Evolutionary conservation across 1,139 yeast genomes (phyloP), one percentile per base, ranked within the genome.

Genomic region (Debaryomycetaceae sp.): DNA sequence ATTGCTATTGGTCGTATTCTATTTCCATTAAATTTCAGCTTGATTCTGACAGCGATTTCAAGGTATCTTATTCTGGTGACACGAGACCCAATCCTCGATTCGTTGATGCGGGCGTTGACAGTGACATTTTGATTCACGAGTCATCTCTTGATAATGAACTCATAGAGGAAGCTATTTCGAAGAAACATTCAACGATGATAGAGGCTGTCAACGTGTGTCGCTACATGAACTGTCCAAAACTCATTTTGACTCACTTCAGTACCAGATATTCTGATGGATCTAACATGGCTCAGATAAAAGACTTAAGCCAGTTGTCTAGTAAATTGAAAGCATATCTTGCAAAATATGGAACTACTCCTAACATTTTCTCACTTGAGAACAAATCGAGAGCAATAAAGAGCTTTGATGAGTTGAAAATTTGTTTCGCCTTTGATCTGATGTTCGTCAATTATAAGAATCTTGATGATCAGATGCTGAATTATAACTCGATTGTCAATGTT

Each of bases 41-140:
- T 15, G 52, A 50, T 22, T 48, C 46, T 4, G 46, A 41, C 3
- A 58, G 55, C 19, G 49, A 59, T 0, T 87, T 89, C 65, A 83
- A 78, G 49, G 70, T 91, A 1, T 83, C 97, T 0, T 94, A 87
- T 58, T 88, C 97, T 1, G 98, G 98, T 7, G 99, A 92, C 56
- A 88, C 98, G 0, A 77, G 98, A 52, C 98, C 98, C 1, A 83
- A 81, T 47, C 57, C 69, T 4, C 64, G 59, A 36, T 72, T 72
- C 49, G 86, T 84, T 47, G 72, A 68, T 5, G 76, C 86, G 38
- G 98, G 96, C 0, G 47, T 58, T 24, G 62, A 69, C n/a, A 79
- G 89, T 34, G 95, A 89, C 54, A 61, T 94, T 39, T 69, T 92
- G 44, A 82, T 92, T 36, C 99, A 92, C 58, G 99, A 92, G 58